Percentiles rank a stretch among this genome's conserved stretches.
These are phyloP conservation scores for Pythium diclinum DNA, from an alignment of 352 stramenopile species.

Conservation along the genomic window DNA sequence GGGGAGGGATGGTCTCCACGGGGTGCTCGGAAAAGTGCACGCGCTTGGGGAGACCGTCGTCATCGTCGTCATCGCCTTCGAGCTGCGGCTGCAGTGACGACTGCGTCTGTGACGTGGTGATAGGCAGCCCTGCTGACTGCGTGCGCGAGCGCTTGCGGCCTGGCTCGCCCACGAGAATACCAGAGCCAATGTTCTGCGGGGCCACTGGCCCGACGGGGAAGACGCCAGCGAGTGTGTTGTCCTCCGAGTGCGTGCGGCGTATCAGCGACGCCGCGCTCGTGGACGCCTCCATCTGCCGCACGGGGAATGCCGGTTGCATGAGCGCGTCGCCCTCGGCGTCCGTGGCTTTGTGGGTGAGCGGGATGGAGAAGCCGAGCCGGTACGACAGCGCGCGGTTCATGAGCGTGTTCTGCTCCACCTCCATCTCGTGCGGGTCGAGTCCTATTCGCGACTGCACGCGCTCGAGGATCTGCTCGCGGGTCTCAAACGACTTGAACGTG, in stretches of 20 bases:
- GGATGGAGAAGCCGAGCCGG: conserved; percentile 60
- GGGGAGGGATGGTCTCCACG: conserved; percentile 39
- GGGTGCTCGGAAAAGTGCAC: conserved; percentile 50
- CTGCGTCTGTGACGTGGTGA: not conserved
- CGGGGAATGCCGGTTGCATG: conserved; percentile 29
- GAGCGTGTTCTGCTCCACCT: conserved; percentile 78
- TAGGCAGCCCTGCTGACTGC: conserved; percentile 16
- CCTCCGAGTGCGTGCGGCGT: conserved; percentile 24
- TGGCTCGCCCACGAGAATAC: not conserved
- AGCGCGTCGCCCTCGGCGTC: conserved; percentile 36
- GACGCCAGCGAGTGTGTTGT: conserved; percentile 12
- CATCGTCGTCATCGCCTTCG: conserved; percentile 4
- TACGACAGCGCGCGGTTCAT: conserved; percentile 79
- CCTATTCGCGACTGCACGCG: conserved; percentile 49
- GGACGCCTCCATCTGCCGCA: conserved; percentile 19
- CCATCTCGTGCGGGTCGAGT: conserved; percentile 51
- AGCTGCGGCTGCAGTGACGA: not conserved
- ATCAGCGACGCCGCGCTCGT: conserved; percentile 8
- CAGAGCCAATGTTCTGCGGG: not conserved
- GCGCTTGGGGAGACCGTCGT: conserved; percentile 32
- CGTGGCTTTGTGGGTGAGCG: conserved; percentile 31
- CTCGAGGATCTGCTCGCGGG: conserved; percentile 65
- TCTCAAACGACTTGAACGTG: conserved; percentile 82
- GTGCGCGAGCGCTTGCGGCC: conserved; percentile 23
- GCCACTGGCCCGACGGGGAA: conserved; percentile 4